A percentile compares a stretch with the other conserved stretches of the same genome.
These are phyloP conservation scores for Ascochyta fabae DNA, from an alignment of 2,329 filamentous ascomycete species.

Conservation along the genomic window DNA sequence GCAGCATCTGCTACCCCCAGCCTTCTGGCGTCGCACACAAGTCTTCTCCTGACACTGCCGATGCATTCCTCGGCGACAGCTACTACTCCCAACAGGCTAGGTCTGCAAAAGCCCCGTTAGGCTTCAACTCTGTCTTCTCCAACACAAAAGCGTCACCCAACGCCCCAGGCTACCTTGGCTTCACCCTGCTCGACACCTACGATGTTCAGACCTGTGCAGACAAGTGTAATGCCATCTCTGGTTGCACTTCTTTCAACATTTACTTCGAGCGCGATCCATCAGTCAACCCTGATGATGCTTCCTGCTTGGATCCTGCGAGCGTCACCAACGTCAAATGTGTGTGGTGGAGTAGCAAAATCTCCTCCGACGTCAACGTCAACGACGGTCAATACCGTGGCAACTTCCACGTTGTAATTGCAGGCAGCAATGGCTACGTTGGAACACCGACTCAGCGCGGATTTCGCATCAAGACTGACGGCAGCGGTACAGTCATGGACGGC, in stretches of 20 bases:
- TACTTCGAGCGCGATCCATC: constrained; percentile 28
- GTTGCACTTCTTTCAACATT: constrained; percentile 24
- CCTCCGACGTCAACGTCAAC: constrained; percentile 29
- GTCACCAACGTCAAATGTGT: constrained; percentile 40
- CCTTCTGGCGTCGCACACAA: background rate
- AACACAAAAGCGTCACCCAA: constrained; percentile 2
- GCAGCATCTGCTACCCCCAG: constrained; percentile 1
- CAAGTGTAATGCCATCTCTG: constrained; percentile 18
- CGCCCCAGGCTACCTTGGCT: background rate
- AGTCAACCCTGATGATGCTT: constrained; percentile 10
- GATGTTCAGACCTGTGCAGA: constrained; percentile 3
- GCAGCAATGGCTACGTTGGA: constrained; percentile 29
- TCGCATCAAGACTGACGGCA: constrained; percentile 3
- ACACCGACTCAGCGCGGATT: constrained; percentile 3
- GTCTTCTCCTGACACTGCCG: background rate
- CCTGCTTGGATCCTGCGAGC: constrained; percentile 23
- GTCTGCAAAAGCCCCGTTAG: background rate
- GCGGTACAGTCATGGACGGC: constrained; percentile 1
- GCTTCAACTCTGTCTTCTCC: background rate
- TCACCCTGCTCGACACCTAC: constrained; percentile 1
- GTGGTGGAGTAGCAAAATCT: constrained; percentile 30
- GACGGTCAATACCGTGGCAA: constrained; percentile 29
- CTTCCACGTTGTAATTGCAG: constrained; percentile 27
- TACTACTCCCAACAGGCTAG: background rate
- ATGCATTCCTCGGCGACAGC: background rate